Conservation (phyloP, 1,284 basidiomycete genomes). For the Cutaneotrichosporon sp. region DNA sequence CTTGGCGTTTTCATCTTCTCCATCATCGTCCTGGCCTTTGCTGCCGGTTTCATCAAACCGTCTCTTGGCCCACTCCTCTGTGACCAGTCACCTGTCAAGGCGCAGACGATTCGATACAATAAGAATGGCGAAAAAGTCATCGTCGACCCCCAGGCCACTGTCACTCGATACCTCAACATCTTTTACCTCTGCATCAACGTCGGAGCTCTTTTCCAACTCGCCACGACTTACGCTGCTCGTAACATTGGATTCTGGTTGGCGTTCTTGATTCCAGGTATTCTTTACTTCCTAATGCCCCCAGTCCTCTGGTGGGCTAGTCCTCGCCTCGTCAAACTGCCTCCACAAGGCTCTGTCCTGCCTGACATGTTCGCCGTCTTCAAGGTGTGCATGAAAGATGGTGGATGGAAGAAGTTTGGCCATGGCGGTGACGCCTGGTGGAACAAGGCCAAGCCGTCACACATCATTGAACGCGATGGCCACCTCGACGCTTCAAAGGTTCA, state of each 20-base stretch:
- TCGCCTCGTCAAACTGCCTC: slow-evolving; percentile 49
- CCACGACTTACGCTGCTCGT: slow-evolving; percentile 49
- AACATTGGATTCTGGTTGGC: slow-evolving; percentile 54
- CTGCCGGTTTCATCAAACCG: slow-evolving; percentile 53
- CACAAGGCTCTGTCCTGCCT: slow-evolving; percentile 55
- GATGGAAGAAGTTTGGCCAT: slow-evolving; percentile 14
- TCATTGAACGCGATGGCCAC: slow-evolving; percentile 36
- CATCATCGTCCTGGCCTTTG: slow-evolving; percentile 50
- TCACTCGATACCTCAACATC: slow-evolving; percentile 46
- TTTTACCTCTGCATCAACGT: slow-evolving; percentile 51
- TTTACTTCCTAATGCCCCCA: slow-evolving; percentile 48
- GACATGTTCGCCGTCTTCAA: slow-evolving; percentile 52
- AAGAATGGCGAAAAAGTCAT: slow-evolving; percentile 51
- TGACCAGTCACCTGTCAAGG: slow-evolving; percentile 52
- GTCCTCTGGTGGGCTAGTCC: slow-evolving; percentile 16
- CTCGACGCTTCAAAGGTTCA: slow-evolving; percentile 49
- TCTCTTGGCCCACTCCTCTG: slow-evolving; percentile 50
- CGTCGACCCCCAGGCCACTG: slow-evolving; percentile 49
- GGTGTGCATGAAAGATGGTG: slow-evolving; percentile 32
- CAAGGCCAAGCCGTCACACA: slow-evolving; percentile 52
- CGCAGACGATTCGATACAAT: slow-evolving; percentile 36
- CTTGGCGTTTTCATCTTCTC: slow-evolving; percentile 50
- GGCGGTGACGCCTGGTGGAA: slow-evolving; percentile 55
- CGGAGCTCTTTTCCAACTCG: slow-evolving; percentile 50
- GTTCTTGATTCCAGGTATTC: slow-evolving; percentile 55